Evolutionary conservation across 768 basidiomycete genomes (phyloP).

Genomic region (Cubamyces lactineus): DNA sequence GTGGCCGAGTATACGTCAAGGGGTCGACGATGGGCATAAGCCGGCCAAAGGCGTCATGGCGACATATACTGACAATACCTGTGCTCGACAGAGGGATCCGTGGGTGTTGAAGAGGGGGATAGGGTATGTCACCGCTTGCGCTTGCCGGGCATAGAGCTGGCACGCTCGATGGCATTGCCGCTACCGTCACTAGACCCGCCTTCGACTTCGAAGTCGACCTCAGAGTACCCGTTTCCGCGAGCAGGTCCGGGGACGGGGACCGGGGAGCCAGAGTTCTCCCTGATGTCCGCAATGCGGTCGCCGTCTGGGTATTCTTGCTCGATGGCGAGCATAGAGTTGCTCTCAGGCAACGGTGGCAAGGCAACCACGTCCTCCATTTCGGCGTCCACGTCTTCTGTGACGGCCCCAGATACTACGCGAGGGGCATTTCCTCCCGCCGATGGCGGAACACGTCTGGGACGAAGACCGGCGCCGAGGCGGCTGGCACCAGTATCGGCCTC

Average conservation of each 20-base stretch:
- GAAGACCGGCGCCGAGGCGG: constrained; percentile 24
- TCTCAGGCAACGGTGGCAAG: constrained; percentile 34
- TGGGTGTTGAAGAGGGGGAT: background rate
- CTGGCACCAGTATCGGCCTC: constrained; percentile 31
- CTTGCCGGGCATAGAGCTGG: constrained; percentile 29
- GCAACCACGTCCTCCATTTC: constrained; percentile 31
- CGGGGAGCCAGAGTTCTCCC: constrained; percentile 30
- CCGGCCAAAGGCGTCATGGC: background rate
- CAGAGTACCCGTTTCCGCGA: constrained; percentile 14
- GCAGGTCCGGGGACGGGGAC: constrained; percentile 21
- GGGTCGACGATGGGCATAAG: background rate
- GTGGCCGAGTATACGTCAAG: background rate
- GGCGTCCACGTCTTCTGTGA: constrained; percentile 30
- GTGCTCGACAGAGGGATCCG: background rate
- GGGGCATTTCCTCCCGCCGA: constrained; percentile 5
- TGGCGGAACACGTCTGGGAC: constrained; percentile 22
- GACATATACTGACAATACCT: background rate
- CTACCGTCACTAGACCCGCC: constrained; percentile 27
- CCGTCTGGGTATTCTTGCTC: constrained; percentile 18
- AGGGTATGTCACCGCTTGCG: constrained; percentile 33
- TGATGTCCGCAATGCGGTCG: constrained; percentile 16
- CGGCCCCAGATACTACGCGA: background rate
- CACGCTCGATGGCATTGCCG: constrained; percentile 23
- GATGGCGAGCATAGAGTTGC: constrained; percentile 23
- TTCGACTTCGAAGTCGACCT: constrained; percentile 29